Evolutionary conservation across 352 stramenopile species (phyloP).

Genomic region (Phytophthora boehmeriae): DNA sequence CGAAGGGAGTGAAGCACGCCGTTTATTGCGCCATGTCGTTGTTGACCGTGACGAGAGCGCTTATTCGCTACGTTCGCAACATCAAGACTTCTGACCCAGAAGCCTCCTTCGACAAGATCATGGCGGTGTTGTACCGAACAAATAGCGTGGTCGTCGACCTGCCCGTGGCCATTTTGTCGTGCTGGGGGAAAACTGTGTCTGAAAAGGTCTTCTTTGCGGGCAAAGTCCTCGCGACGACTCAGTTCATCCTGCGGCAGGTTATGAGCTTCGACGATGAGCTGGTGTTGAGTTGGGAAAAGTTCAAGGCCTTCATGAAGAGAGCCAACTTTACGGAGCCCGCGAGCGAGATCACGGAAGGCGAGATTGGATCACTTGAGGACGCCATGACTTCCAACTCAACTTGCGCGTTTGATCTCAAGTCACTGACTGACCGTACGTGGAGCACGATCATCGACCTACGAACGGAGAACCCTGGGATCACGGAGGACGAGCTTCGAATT

Average conservation of each 20-base stretch:
- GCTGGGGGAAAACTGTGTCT: slow-evolving; percentile 12
- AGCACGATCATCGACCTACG: slow-evolving; percentile 47
- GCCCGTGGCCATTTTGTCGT: slow-evolving; percentile 18
- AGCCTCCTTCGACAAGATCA: slow-evolving; percentile 12
- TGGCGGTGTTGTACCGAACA: slow-evolving; percentile 15
- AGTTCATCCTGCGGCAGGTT: slow-evolving; percentile 29
- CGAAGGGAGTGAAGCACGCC: slow-evolving; percentile 7
- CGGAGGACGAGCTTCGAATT: slow-evolving; percentile 48
- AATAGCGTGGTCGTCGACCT: slow-evolving; percentile 21
- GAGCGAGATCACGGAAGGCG: slow-evolving; percentile 13
- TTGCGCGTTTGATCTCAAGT: slow-evolving; percentile 50
- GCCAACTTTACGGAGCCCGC: slow-evolving; percentile 28
- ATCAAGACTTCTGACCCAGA: slow-evolving; percentile 20
- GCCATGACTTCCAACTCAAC: slow-evolving; percentile 40
- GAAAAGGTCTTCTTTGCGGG: slow-evolving; percentile 7
- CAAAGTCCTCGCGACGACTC: slow-evolving; percentile 18
- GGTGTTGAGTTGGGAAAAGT: slow-evolving; percentile 21
- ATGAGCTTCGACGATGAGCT: slow-evolving; percentile 21
- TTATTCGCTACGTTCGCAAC: slow-evolving; percentile 21
- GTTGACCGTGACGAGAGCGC: slow-evolving; percentile 15
- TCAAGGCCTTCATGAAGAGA: slow-evolving; percentile 26
- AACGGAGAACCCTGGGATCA: slow-evolving; percentile 30
- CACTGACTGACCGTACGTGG: slow-evolving; percentile 50
- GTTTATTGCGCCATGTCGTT: slow-evolving; percentile 18
- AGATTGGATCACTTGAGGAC: slow-evolving; percentile 39